Base-by-base conservation (phyloP, 2,329 filamentous ascomycete genomes). In the Onygenales sp. region DNA sequence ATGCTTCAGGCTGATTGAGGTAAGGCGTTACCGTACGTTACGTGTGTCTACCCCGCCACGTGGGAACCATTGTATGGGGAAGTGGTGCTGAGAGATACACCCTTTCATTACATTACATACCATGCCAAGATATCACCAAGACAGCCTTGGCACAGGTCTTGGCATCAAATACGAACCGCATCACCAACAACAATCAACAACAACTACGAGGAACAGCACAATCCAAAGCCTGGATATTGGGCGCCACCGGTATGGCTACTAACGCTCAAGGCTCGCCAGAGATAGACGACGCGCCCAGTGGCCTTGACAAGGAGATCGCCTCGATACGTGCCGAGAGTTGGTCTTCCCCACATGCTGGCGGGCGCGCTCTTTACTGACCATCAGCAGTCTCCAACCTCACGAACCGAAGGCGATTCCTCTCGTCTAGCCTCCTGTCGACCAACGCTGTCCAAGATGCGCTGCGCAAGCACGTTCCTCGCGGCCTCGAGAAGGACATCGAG, bases 371-470 rank as follows among this genome's bases (percentile, higher is more conserved):
- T 52, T 39, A 35, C 61, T 54, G 27, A 55, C 55, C 17, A 48
- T 36, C 45, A 60, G 14, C 48, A 75, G 72, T 75, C 54, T 64
- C 64, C 42, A 65, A 59, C 9, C 68, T 75, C 43, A 65, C 69
- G 51, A 63, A 64, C 44, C 69, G 65, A 50, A 67, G 68, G 55
- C 67, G 67, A 45, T 60, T 72, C 50, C 65, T 75, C 9, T 60
- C 69, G 38, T 67, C 69, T 3, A 72, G 70, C 53, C 65, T 75
- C 21, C 65, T 76, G 44, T 63, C 70, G n/a, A 72, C 71, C 4
- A 63, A 63, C 14, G 53, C 61, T 17, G 54, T 73, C 39, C 72
- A 70, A 55, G 65, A 63, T 42, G 60, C 59, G 8, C 60, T 71
- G 36, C 56, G 55, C 27, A 55, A 51, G 47, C 53, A 38, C 31